phyloP scores from a whole-genome alignment of 2,329 filamentous ascomycete species.

The Lecanoromycetidae sp. region DNA sequence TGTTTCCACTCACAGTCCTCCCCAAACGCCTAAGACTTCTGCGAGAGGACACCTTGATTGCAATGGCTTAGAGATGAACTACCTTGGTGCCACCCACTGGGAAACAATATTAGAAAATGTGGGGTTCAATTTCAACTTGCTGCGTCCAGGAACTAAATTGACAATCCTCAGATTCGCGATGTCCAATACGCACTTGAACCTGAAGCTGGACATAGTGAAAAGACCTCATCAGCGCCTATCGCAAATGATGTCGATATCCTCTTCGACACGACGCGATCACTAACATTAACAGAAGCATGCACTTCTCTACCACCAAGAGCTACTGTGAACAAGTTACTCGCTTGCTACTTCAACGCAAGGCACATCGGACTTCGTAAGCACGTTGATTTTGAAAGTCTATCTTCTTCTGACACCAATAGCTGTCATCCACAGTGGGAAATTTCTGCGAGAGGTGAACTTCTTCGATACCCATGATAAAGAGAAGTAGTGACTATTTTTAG shows the following conservation, averaged over 20 bases:
- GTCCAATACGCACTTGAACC: conserved; percentile 1
- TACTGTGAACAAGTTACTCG: conserved; percentile 23
- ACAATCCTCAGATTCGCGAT: conserved; percentile 1
- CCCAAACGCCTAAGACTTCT: background rate
- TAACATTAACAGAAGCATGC: conserved; percentile 22
- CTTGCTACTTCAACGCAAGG: conserved; percentile 22
- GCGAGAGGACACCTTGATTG: conserved; percentile 11
- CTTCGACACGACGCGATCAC: background rate
- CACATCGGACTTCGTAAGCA: conserved; percentile 10
- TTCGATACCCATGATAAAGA: background rate
- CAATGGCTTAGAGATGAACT: conserved; percentile 18
- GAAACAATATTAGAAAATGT: conserved; percentile 21
- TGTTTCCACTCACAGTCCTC: background rate
- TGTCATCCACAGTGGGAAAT: conserved; percentile 1
- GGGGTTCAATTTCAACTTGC: too few relatives aligned
- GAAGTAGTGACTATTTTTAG: background rate
- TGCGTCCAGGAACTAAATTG: too few relatives aligned
- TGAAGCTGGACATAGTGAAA: background rate
- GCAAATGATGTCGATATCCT: background rate
- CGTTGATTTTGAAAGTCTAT: rapidly evolving
- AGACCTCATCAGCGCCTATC: background rate
- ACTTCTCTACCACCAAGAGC: conserved; percentile 21
- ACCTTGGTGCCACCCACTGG: conserved; percentile 24
- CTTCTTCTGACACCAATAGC: background rate
- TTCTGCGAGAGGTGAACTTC: background rate